Evolutionary conservation across 1,284 basidiomycete genomes (phyloP), one percentile per base, ranked within the genome.

Genomic region (Ustilago shanxiensis): DNA sequence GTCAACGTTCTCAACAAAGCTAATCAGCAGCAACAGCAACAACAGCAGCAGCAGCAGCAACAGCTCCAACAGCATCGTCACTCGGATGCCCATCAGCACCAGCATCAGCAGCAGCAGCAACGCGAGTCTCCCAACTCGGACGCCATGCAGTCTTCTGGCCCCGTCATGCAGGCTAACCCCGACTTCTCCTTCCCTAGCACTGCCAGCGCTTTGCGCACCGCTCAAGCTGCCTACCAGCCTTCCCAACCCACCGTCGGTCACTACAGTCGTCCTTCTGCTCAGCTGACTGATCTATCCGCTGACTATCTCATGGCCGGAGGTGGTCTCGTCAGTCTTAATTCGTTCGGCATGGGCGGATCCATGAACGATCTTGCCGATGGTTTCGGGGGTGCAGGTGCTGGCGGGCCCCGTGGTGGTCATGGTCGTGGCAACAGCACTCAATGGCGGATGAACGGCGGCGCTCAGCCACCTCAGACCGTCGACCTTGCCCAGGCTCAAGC

Each of bases 1-100:
- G 93, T 97, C 75, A 98, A 96, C 81, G 93, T 96, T 45, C 82
- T 86, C 77, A 87, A 86, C 83, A 86, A 87, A 72, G 71, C 84
- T 39, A 84, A 73, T n/a, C 72, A 76, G 66, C 71, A 68, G 28
- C 75, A 74, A 57, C 76, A 71, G 50, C 66, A 56, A 24, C 60
- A 71, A 35, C 63, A 58, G 7, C 52, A 63, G 16, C 71, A 70
- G 37, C 61, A 60, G 18, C 54, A 56, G 10, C 54, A 57, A 14
- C 60, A 69, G 14, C 57, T 54, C 8, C 63, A 59, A 26, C 63
- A 66, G 41, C 51, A 58, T 1, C 44, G 31, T 13, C 62, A 51
- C 18, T 33, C 31, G 11, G 31, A 33, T 11, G 31, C 31, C 31
- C 60, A 47, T 18, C 63, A 65, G 55, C 57, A 60, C n/a, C 62